Percentiles rank a stretch among this genome's conserved stretches.
Conservation (phyloP, 1,284 basidiomycete genomes). For the Malassezia dermatis region DNA sequence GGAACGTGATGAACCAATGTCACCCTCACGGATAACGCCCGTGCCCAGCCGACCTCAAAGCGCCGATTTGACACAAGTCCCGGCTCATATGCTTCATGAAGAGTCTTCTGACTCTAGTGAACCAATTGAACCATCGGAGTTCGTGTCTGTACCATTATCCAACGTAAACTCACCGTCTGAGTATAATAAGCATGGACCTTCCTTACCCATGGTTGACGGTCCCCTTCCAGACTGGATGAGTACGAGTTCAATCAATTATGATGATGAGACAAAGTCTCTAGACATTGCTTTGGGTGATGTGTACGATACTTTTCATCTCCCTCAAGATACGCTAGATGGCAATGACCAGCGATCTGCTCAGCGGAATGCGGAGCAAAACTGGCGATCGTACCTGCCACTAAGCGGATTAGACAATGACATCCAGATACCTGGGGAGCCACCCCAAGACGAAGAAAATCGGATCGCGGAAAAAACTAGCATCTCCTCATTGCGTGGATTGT, state of each 20-base stretch:
- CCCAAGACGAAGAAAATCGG: slow-evolving; percentile 3
- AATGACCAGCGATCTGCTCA: background rate
- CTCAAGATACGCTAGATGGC: background rate
- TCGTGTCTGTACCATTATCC: background rate
- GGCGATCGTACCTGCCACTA: slow-evolving; percentile 9
- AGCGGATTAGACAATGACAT: background rate
- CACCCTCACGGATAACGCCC: background rate
- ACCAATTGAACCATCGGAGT: background rate
- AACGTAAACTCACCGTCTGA: background rate
- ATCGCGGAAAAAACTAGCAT: background rate
- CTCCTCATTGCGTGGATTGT: background rate
- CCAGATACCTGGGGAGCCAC: background rate
- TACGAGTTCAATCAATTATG: background rate
- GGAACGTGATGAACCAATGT: background rate
- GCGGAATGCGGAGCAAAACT: background rate
- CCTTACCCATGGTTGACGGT: background rate
- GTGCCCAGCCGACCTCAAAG: background rate
- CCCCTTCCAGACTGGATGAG: background rate
- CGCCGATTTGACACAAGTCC: background rate
- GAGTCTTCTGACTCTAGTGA: background rate
- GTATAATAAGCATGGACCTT: background rate
- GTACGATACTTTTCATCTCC: slow-evolving; percentile 9
- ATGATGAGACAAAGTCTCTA: background rate
- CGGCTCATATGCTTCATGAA: background rate
- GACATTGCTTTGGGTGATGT: slow-evolving; percentile 5